phyloP scores from a whole-genome alignment of 169 alveolate species.

The Plasmodium gaboni region DNA sequence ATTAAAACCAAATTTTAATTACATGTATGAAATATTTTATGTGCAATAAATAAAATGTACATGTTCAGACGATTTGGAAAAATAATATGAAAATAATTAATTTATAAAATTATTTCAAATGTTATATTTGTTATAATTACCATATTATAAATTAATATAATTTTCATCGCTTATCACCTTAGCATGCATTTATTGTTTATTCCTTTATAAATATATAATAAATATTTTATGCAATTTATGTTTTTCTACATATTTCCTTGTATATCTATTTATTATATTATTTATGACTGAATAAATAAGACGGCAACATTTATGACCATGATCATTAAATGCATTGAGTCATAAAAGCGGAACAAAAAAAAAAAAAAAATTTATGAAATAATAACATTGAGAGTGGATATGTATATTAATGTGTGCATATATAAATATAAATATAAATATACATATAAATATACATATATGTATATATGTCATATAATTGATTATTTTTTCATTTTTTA shows the following conservation, averaged over 20 bases:
- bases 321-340: conserved; percentile 73
- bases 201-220: conserved; percentile 10
- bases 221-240: background rate
- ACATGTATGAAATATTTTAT: conserved; percentile 19
- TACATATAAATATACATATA: background rate
- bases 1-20: conserved; percentile 47
- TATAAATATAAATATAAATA: background rate
- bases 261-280: conserved; percentile 10
- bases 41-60: background rate
- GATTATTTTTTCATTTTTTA: background rate
- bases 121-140: conserved; percentile 40
- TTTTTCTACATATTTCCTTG: background rate
- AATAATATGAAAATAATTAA: conserved; percentile 4
- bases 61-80: conserved; percentile 71
- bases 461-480: background rate
- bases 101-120: conserved; percentile 22
- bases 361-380: background rate
- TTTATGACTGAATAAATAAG: conserved; percentile 23
- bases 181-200: conserved; percentile 73
- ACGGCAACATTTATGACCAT: conserved; percentile 62
- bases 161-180: conserved; percentile 71
- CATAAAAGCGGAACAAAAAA: conserved; percentile 49
- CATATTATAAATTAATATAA: background rate
- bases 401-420: background rate
- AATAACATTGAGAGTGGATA: background rate